These are phyloP conservation scores for Blastobotrys muscicola DNA, from an alignment of 805 yeast genomes.

Conservation along the genomic window DNA sequence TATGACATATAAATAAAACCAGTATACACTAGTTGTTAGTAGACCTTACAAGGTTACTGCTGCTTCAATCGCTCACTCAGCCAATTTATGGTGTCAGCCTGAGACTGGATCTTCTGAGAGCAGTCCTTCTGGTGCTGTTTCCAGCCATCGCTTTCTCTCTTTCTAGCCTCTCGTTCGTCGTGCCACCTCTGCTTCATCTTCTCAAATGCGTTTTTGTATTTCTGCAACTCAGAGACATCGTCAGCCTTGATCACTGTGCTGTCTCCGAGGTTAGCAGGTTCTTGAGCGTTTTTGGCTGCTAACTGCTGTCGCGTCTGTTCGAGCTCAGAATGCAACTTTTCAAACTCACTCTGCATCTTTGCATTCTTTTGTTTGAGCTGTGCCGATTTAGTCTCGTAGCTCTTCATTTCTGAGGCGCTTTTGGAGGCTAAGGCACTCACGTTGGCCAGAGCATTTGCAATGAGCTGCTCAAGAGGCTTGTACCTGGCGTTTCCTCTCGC, in stretches of 20 bases:
- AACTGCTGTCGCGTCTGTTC: neutral
- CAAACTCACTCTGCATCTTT: too few species aligned
- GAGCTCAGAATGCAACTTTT: too few species aligned
- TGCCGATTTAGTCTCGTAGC: too few species aligned
- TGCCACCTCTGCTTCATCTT: slow-evolving; percentile 5
- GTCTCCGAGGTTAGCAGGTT: neutral
- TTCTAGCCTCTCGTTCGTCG: slow-evolving; percentile 3
- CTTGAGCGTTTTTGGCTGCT: neutral
- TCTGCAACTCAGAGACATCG: too few species aligned
- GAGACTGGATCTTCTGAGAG: slow-evolving; percentile 1
- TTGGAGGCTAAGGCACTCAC: too few species aligned
- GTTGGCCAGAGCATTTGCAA: too few species aligned
- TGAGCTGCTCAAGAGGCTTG: too few species aligned
- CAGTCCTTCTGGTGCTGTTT: slow-evolving; percentile 4
- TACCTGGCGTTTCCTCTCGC: too few species aligned
- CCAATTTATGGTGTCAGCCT: neutral
- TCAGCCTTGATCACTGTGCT: too few species aligned
- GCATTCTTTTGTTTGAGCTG: too few species aligned
- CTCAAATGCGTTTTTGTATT: too few species aligned
- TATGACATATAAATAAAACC: neutral
- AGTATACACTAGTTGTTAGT: neutral
- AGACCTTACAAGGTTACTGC: neutral
- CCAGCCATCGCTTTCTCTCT: slow-evolving; percentile 3
- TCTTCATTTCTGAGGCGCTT: too few species aligned
- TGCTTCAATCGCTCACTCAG: neutral